These are phyloP conservation scores for Cystobasidiaceae sp. DNA, from an alignment of 1,284 basidiomycete species.

Conservation along the genomic window DNA sequence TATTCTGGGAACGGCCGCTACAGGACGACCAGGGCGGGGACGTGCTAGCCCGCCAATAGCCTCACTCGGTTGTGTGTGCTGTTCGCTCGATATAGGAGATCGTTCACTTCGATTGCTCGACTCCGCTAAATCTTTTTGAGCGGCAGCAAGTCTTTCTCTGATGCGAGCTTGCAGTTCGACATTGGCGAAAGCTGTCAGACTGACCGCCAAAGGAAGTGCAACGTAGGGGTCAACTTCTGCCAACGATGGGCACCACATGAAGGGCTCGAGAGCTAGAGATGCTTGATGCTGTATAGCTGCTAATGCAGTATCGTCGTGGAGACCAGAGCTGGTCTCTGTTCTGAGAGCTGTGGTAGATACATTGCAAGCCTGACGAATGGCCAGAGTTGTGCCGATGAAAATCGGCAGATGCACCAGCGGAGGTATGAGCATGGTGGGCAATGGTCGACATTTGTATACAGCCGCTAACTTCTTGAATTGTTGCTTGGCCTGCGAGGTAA, in stretches of 20 bases:
- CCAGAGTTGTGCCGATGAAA: conserved; percentile 61
- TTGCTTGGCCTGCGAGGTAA: conserved; percentile 52
- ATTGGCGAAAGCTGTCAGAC: conserved; percentile 67
- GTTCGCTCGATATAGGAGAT: no score
- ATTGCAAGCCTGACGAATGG: conserved; percentile 54
- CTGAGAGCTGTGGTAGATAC: conserved; percentile 23
- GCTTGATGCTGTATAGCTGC: conserved; percentile 33
- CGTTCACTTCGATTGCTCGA: background rate
- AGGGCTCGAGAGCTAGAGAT: conserved; percentile 63
- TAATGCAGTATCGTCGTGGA: background rate
- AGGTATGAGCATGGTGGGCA: conserved; percentile 59
- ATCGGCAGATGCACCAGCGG: conserved; percentile 65
- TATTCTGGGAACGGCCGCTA: background rate
- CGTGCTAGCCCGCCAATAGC: no score
- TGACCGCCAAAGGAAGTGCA: conserved; percentile 63
- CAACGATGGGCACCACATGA: conserved; percentile 65
- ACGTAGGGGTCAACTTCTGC: conserved; percentile 65
- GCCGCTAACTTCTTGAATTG: conserved; percentile 59
- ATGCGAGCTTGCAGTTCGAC: conserved; percentile 56
- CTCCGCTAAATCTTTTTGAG: background rate
- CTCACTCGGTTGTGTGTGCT: no score
- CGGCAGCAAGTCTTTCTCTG: background rate
- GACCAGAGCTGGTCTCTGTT: conserved; percentile 41
- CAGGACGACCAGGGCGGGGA: no score
- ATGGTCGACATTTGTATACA: conserved; percentile 57